These are phyloP conservation scores for Phragmites australis DNA, from an alignment of 176 grass and related monocot genomes.

Conservation along the genomic window DNA sequence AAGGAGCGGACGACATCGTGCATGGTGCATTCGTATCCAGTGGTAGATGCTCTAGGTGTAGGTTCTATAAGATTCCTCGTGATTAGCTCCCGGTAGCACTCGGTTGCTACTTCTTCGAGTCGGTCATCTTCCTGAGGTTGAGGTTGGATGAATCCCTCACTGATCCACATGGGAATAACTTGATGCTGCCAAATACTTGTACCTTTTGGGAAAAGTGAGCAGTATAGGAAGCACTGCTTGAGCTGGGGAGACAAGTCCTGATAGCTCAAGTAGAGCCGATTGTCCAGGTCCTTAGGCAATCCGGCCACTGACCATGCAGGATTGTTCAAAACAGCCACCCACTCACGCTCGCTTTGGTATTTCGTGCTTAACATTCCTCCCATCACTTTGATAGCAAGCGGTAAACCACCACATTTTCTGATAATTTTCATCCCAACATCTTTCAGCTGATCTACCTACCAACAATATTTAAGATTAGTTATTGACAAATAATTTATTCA, in stretches of 20 bases:
- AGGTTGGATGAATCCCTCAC: conserved; percentile 20
- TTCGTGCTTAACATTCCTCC: neutral
- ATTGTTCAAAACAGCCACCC: conserved; percentile 5
- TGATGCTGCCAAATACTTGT: rapidly evolving
- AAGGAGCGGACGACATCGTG: conserved; percentile 26
- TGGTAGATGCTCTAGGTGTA: rapidly evolving
- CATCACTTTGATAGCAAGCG: conserved; percentile 29
- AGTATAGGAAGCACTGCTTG: conserved; percentile 40
- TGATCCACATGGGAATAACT: neutral
- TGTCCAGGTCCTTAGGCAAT: neutral
- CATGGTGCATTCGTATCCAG: neutral
- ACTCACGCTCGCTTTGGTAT: neutral
- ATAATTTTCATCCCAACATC: conserved; percentile 26
- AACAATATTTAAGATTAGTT: neutral
- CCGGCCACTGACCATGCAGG: neutral
- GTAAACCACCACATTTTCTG: conserved; percentile 22
- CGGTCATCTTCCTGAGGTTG: neutral
- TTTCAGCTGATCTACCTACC: neutral
- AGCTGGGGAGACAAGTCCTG: neutral
- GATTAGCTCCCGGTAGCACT: conserved; percentile 15
- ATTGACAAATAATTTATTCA: neutral
- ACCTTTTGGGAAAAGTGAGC: neutral
- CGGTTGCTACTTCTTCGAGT: neutral
- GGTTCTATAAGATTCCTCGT: conserved; percentile 33
- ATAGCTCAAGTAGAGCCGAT: conserved; percentile 17